These are phyloP conservation scores for Colletotrichum tropicicola DNA, from an alignment of 2,329 filamentous ascomycete genomes.

Conservation along the genomic window DNA sequence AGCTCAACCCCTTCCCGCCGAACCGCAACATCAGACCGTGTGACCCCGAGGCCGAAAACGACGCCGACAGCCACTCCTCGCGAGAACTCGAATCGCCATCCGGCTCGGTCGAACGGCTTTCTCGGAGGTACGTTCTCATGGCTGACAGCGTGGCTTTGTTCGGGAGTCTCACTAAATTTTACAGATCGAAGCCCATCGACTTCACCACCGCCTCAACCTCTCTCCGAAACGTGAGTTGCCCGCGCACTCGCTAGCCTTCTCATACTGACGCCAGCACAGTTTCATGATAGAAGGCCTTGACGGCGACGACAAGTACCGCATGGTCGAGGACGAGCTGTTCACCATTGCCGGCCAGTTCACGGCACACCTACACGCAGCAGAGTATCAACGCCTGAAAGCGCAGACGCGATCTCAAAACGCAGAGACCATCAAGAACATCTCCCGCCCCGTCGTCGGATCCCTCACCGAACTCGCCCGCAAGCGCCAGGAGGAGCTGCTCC, in stretches of 20 bases:
- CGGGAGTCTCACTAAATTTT: background rate
- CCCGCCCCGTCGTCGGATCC: slow-evolving; percentile 57
- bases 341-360: slow-evolving; percentile 75
- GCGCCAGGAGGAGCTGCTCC: slow-evolving; percentile 45
- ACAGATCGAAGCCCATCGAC: slow-evolving; percentile 53
- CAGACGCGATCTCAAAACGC: slow-evolving; percentile 64
- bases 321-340: slow-evolving; percentile 86
- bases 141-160: background rate
- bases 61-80: background rate
- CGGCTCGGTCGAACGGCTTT: background rate
- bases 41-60: background rate
- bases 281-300: slow-evolving; percentile 72
- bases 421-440: slow-evolving; percentile 58
- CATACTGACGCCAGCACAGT: slow-evolving; percentile 42
- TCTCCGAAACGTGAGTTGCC: slow-evolving; percentile 51
- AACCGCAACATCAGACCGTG: background rate
- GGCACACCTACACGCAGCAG: slow-evolving; percentile 78
- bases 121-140: background rate
- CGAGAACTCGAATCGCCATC: background rate
- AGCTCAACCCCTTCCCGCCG: background rate
- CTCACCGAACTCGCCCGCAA: slow-evolving; percentile 46
- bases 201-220: slow-evolving; percentile 60
- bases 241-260: background rate
- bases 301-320: slow-evolving; percentile 78
- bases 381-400: slow-evolving; percentile 75